These are phyloP conservation scores for Podaxis carcinomalis DNA, from an alignment of 768 basidiomycete species.

Conservation along the genomic window DNA sequence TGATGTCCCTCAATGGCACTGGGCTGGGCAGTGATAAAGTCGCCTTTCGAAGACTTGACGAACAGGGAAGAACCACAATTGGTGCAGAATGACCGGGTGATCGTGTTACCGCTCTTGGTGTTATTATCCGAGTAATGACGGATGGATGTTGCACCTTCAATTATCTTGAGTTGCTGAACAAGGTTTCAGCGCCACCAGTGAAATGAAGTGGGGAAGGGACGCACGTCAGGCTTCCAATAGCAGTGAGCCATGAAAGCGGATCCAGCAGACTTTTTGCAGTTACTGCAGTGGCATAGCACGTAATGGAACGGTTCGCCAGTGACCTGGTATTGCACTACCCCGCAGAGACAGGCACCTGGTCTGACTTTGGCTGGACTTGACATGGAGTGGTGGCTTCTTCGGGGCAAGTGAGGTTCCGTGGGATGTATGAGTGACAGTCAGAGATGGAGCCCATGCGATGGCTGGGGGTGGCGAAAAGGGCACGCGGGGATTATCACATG, in stretches of 20 bases:
- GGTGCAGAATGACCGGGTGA: slow-evolving; percentile 26
- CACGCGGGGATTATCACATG: neutral
- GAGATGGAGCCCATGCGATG: neutral
- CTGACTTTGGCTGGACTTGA: neutral
- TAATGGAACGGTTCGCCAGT: slow-evolving; percentile 26
- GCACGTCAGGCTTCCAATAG: slow-evolving; percentile 25
- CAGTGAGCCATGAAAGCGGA: slow-evolving; percentile 29
- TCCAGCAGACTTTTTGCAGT: slow-evolving; percentile 29
- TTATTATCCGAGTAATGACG: slow-evolving; percentile 21
- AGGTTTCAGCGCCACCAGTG: neutral
- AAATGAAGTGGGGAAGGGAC: neutral
- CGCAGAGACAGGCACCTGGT: slow-evolving; percentile 26
- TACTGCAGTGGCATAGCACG: slow-evolving; percentile 27
- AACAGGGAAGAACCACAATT: slow-evolving; percentile 26
- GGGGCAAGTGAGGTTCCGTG: neutral
- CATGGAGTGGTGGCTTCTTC: neutral
- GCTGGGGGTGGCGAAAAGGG: neutral
- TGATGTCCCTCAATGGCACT: slow-evolving; percentile 20
- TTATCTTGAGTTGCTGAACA: slow-evolving; percentile 20
- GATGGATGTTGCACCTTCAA: slow-evolving; percentile 20
- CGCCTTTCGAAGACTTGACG: slow-evolving; percentile 17
- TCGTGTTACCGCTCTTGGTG: slow-evolving; percentile 22
- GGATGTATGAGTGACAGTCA: neutral
- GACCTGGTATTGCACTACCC: slow-evolving; percentile 21
- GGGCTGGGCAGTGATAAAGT: slow-evolving; percentile 19